These are phyloP conservation scores for Penicillium longicatenatum DNA, from an alignment of 495 filamentous ascomycete species.

Conservation along the genomic window DNA sequence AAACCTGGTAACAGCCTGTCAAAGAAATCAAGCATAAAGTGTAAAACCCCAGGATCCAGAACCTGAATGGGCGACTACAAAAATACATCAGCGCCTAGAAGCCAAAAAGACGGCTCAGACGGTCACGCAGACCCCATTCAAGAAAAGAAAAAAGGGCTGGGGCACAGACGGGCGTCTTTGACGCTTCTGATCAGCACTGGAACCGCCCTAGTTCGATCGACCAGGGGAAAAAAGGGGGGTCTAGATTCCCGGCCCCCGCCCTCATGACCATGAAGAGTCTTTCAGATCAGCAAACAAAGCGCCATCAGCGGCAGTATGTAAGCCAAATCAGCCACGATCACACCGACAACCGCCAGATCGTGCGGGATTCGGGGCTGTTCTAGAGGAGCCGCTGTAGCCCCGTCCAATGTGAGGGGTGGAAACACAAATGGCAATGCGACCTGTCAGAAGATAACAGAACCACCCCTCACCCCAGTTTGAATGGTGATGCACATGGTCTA, in stretches of 20 bases:
- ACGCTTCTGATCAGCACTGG: background rate
- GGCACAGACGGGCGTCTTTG: constrained; percentile 1
- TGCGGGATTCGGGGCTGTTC: constrained; percentile 11
- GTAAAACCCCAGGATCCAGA: background rate
- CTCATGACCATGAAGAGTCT: constrained; percentile 20
- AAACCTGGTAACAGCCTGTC: background rate
- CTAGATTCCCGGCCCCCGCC: constrained; percentile 1
- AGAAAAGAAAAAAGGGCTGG: background rate
- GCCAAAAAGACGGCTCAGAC: background rate
- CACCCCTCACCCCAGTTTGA: background rate
- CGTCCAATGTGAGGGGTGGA: constrained; percentile 10
- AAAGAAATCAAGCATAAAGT: constrained; percentile 9
- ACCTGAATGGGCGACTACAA: background rate
- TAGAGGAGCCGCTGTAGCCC: constrained; percentile 26
- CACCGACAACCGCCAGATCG: constrained; percentile 22
- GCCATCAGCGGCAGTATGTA: constrained; percentile 12
- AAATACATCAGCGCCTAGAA: background rate
- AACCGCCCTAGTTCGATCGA: constrained; percentile 1
- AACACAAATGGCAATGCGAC: constrained; percentile 14
- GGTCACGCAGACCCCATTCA: background rate
- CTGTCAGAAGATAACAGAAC: constrained; percentile 25
- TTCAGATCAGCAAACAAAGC: constrained; percentile 25
- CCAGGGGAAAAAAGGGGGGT: constrained; percentile 7
- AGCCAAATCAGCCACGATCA: constrained; percentile 27
- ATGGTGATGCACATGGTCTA: constrained; percentile 13